Percentiles rank a stretch among this genome's conserved stretches.
phyloP scores from a whole-genome alignment of 179 eudicot species.

The Actinidia arguta region DNA sequence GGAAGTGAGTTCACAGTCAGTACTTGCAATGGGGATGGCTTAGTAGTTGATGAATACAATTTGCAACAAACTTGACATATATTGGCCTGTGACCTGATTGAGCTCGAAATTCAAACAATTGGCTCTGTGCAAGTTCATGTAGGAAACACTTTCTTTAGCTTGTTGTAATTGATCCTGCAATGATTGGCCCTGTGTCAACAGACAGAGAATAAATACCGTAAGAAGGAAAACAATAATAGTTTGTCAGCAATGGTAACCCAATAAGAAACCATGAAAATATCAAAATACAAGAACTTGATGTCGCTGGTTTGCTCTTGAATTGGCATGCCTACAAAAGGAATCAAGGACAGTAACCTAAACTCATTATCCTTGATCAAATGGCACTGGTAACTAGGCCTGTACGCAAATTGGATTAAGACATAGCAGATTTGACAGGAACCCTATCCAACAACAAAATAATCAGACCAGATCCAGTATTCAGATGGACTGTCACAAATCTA shows the following conservation, averaged over 20 bases:
- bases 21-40: not conserved
- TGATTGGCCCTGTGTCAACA: slow-evolving; percentile 73
- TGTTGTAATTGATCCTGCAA: slow-evolving; percentile 96
- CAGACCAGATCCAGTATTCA: not conserved
- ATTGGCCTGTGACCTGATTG: slow-evolving; percentile 68
- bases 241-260: too few relatives aligned
- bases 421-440: not conserved
- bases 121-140: slow-evolving; percentile 98
- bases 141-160: slow-evolving; percentile 96
- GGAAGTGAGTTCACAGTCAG: slow-evolving; percentile 17
- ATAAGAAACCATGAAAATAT: not conserved
- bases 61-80: slow-evolving; percentile 3
- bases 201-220: slow-evolving; percentile 16
- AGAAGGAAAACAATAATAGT: not conserved
- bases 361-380: not conserved
- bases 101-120: slow-evolving; percentile 92
- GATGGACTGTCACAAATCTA: not conserved
- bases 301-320: slow-evolving; percentile 1
- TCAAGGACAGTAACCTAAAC: not conserved
- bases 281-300: slow-evolving; percentile 6
- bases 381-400: slow-evolving; percentile 1
- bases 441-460: not conserved
- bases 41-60: not conserved
- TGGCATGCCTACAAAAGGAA: slow-evolving; percentile 1
- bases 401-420: not conserved